Percentiles rank a stretch among this genome's conserved stretches.
These are phyloP conservation scores for Penicillium subrubescens DNA, from an alignment of 495 filamentous ascomycete species.

Conservation along the genomic window DNA sequence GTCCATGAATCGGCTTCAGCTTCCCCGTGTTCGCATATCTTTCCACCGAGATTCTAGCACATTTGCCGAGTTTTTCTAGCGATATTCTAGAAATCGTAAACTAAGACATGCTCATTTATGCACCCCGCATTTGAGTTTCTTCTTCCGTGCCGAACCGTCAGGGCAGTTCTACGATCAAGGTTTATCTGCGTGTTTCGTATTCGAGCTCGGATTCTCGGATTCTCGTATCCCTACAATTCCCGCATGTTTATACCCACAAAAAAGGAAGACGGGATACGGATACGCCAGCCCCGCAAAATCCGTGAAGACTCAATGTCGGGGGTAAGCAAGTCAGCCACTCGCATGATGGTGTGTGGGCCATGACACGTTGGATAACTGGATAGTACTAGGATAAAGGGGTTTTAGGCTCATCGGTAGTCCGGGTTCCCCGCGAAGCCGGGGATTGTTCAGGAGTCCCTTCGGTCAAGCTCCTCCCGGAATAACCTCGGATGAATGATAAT, in stretches of 20 bases:
- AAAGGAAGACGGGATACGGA: background rate
- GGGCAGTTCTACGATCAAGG: background rate
- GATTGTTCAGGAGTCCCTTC: background rate
- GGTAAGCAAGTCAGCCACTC: background rate
- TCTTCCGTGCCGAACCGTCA: background rate
- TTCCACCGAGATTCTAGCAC: background rate
- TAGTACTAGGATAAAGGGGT: background rate
- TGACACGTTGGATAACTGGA: too few species aligned
- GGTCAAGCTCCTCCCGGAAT: background rate
- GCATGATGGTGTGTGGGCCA: background rate
- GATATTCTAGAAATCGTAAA: background rate
- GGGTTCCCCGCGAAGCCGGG: constrained; percentile 12
- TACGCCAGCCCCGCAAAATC: background rate
- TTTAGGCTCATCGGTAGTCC: constrained; percentile 11
- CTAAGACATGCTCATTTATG: background rate
- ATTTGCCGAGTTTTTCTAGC: background rate
- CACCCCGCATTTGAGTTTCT: background rate
- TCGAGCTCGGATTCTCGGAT: background rate
- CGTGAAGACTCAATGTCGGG: background rate
- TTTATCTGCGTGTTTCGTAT: background rate
- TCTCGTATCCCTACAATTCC: background rate
- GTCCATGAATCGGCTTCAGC: background rate
- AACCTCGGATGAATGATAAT: background rate
- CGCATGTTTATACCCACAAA: background rate
- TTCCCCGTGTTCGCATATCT: background rate